Conservation (phyloP, 176 grass and related monocot genomes). For the maize (Zea mays) region DNA sequence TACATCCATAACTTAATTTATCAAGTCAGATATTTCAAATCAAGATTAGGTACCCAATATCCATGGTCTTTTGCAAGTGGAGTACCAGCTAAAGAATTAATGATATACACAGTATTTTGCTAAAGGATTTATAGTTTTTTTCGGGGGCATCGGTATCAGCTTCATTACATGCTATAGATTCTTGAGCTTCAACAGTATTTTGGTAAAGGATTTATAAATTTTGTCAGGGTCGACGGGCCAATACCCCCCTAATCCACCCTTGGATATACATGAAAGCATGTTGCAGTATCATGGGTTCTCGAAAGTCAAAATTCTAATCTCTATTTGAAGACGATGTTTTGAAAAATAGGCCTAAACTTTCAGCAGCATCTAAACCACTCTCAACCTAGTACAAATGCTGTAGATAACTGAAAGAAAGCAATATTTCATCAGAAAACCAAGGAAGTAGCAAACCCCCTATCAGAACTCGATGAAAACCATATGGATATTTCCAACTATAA, state of each 20-base stretch:
- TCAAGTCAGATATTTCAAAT: background rate
- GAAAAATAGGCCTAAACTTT: background rate
- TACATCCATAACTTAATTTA: background rate
- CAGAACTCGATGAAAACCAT: background rate
- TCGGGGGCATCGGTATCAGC: background rate
- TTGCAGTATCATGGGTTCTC: background rate
- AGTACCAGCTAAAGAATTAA: background rate
- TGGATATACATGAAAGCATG: background rate
- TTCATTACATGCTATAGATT: background rate
- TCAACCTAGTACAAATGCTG: background rate
- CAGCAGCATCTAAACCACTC: background rate
- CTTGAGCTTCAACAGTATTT: background rate
- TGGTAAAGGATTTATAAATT: background rate
- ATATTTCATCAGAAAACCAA: background rate
- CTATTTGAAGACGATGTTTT: slow-evolving; percentile 3
- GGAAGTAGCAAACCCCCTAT: background rate
- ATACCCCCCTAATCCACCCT: too few relatives aligned
- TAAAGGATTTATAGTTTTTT: background rate
- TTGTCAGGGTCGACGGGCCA: background rate
- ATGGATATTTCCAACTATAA: background rate
- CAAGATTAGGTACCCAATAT: background rate
- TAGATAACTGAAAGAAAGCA: background rate
- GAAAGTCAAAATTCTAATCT: background rate
- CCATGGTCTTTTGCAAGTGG: background rate
- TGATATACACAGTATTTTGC: background rate